These are phyloP conservation scores for Omphalotus olearius DNA, from an alignment of 1,284 basidiomycete genomes.

Conservation along the genomic window DNA sequence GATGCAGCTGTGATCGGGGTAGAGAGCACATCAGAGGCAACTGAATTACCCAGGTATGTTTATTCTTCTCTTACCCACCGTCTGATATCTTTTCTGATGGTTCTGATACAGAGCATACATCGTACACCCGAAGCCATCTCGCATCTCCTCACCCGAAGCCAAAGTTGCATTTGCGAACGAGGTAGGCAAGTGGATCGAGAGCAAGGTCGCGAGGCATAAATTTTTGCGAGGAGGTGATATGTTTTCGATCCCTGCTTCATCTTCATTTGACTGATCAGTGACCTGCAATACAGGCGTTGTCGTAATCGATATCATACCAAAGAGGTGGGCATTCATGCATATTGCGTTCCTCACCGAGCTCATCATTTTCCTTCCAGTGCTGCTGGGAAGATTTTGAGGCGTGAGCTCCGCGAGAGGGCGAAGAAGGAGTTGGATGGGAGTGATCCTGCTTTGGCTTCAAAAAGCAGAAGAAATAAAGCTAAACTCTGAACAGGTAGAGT, in stretches of 20 bases:
- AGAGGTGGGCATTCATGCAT: constrained; percentile 43
- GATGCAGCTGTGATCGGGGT: constrained; percentile 76
- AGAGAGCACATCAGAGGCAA: constrained; percentile 54
- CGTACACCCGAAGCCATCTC: constrained; percentile 44
- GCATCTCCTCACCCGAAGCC: constrained; percentile 32
- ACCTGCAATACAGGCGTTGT: constrained; percentile 37
- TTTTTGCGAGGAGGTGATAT: constrained; percentile 52
- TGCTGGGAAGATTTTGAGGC: constrained; percentile 68
- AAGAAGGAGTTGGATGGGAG: constrained; percentile 39
- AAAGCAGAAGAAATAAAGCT: constrained; percentile 17
- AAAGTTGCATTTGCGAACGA: constrained; percentile 38
- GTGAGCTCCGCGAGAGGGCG: constrained; percentile 55
- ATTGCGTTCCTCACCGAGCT: constrained; percentile 5
- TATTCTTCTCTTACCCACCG: background rate
- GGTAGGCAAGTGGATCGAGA: constrained; percentile 60
- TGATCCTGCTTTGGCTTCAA: no score
- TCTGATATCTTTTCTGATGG: background rate
- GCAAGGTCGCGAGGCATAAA: constrained; percentile 62
- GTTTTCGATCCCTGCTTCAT: background rate
- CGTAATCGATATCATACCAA: constrained; percentile 55
- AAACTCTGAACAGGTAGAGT: constrained; percentile 25
- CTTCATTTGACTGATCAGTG: background rate
- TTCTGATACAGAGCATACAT: constrained; percentile 57
- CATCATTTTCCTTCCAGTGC: constrained; percentile 36
- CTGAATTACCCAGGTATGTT: constrained; percentile 69